phyloP scores from a whole-genome alignment of 768 basidiomycete genomes.

The Termitomyces bulborhizus region DNA sequence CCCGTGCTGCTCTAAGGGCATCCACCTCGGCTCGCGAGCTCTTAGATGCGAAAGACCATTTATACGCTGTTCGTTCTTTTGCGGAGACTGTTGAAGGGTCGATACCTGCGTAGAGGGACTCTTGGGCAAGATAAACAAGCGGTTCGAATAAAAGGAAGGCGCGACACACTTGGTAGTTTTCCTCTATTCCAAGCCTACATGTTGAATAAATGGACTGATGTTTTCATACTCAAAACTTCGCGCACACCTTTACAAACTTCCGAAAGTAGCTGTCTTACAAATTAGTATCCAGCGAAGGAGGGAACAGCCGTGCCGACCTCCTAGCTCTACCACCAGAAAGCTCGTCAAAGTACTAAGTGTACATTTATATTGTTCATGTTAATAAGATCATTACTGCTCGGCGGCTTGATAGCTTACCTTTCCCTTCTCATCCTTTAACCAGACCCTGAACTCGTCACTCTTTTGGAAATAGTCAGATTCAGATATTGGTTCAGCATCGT shows the following conservation, averaged over 20 bases:
- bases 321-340: constrained; percentile 77
- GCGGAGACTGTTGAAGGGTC: constrained; percentile 49
- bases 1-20: constrained; percentile 53
- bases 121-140: constrained; percentile 21
- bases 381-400: background rate
- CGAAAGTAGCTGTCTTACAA: constrained; percentile 67
- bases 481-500: constrained; percentile 55
- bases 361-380: background rate
- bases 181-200: constrained; percentile 77
- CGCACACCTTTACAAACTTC: constrained; percentile 78
- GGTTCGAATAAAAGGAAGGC: background rate
- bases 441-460: constrained; percentile 78
- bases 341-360: constrained; percentile 74
- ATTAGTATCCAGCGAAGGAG: constrained; percentile 22
- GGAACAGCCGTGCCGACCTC: constrained; percentile 38
- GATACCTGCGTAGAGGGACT: constrained; percentile 55
- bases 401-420: constrained; percentile 30
- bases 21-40: constrained; percentile 49
- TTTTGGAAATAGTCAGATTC: constrained; percentile 89
- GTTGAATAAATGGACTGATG: constrained; percentile 1
- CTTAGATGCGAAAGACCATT: constrained; percentile 82
- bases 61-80: constrained; percentile 73
- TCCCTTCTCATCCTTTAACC: constrained; percentile 68
- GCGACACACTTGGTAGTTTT: constrained; percentile 52
- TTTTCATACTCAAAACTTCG: background rate